Base-by-base conservation (phyloP, 192 early-diverging fungal genomes). In the Coemansia sp. region DNA sequence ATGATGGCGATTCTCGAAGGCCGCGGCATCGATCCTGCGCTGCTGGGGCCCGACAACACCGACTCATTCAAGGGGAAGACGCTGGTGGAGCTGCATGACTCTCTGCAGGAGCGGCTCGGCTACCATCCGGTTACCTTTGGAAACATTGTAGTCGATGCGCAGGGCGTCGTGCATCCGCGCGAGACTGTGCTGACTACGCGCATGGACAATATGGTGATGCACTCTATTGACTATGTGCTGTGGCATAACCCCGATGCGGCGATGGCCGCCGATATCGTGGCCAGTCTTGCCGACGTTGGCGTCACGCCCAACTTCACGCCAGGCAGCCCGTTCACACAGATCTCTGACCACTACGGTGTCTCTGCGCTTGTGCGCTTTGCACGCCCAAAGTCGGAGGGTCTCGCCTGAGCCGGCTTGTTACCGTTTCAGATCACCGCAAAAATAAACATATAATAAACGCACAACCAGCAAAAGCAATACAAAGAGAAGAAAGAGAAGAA, bases 41-140 rank as follows among this genome's bases (percentile, higher is more conserved):
- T 79, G 4, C 68, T 79, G 42, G 82, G 76, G 5, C 82, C 82
- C 6, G 77, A 84, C 10, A 79, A 78, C 67, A 45, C 18, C 40
- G 73, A 79, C 41, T 41, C 69, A 21, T 78, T 78, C 71, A 72
- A 69, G 57, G 77, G 77, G 39, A 70, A 76, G 13, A 63, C 41
- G 3, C 41, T 72, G 9, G 63, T 72, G 26, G 82, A 69, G 51
- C 47, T 84, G 19, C 77, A 84, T 36, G 92, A 92, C 68, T 46
- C 87, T 22, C 67, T 90, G 41, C 76, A 86, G 39, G 84, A 88
- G 59, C 55, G 83, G 13, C 78, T 83, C 19, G 87, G 88, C 1
- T 85, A 90, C 68, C 90, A 93, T 41, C 90, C 91, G 5, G 86
- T 94, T n/a, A 93, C 92, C 0, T 90, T 89, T 82, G 90, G 89